Conservation (phyloP, 805 yeast genomes). For the Candida odintsovae region DNA sequence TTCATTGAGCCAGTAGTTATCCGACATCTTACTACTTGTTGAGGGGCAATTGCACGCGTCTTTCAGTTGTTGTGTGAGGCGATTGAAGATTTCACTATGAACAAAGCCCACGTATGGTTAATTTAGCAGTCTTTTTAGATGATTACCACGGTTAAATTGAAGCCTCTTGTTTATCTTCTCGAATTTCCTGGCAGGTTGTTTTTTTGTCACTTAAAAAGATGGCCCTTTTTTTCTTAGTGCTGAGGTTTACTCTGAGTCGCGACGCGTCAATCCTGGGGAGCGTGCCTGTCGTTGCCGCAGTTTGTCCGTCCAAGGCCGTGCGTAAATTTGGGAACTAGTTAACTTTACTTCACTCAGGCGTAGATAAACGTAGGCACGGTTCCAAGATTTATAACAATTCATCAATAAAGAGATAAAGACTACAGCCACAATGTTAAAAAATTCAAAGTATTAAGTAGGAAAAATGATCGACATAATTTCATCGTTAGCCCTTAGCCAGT, state of each 20-base stretch:
- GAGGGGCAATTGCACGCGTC: not conserved
- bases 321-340: slow-evolving; percentile 1
- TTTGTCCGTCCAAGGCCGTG: not conserved
- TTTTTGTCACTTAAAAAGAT: not conserved
- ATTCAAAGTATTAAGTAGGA: not conserved
- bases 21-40: slow-evolving; percentile 15
- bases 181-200: not conserved
- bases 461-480: not conserved
- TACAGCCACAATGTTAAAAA: not conserved
- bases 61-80: not conserved
- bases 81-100: not conserved
- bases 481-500: not conserved
- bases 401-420: not conserved
- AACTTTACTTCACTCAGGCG: not conserved
- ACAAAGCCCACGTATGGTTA: not conserved
- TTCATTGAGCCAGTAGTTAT: slow-evolving; percentile 24
- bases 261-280: not conserved
- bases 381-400: too few relatives aligned
- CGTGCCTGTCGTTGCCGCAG: not conserved
- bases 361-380: too few relatives aligned
- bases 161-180: not conserved
- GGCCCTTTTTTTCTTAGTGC: not conserved
- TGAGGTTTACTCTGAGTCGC: not conserved
- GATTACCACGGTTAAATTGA: not conserved
- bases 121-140: not conserved